A percentile compares a stretch with the other conserved stretches of the same genome.
These are phyloP conservation scores for Xylogone sp. DNA, from an alignment of 2,329 filamentous ascomycete genomes.

Conservation along the genomic window DNA sequence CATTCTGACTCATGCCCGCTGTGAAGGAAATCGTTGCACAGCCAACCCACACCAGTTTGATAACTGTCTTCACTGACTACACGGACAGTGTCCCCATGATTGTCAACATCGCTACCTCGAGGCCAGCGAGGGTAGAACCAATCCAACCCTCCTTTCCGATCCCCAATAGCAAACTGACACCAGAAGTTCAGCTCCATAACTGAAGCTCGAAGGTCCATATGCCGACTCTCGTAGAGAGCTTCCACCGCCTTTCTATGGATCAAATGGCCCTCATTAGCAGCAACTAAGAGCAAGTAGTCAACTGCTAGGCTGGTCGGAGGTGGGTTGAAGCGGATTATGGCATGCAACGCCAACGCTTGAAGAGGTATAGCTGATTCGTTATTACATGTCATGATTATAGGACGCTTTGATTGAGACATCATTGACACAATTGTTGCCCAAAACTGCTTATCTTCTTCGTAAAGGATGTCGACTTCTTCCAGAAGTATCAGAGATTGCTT, in stretches of 20 bases:
- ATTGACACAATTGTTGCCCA: constrained; percentile 79
- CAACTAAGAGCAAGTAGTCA: constrained; percentile 77
- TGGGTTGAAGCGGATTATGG: constrained; percentile 71
- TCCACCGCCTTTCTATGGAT: constrained; percentile 64
- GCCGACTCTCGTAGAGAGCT: constrained; percentile 65
- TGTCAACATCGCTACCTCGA: constrained; percentile 64
- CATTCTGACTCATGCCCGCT: constrained; percentile 47
- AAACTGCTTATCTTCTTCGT: constrained; percentile 93
- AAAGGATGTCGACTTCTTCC: constrained; percentile 90
- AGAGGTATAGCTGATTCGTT: constrained; percentile 80
- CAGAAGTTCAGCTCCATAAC: constrained; percentile 88
- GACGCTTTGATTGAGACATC: constrained; percentile 79
- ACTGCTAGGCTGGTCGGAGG: constrained; percentile 65
- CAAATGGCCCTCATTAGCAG: constrained; percentile 85
- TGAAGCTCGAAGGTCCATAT: constrained; percentile 72
- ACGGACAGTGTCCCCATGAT: constrained; percentile 63
- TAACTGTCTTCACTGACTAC: constrained; percentile 83
- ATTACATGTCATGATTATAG: constrained; percentile 94
- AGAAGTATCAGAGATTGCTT: constrained; percentile 93
- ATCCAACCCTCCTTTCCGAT: constrained; percentile 79
- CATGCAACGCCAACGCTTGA: constrained; percentile 72
- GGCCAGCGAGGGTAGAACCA: constrained; percentile 86
- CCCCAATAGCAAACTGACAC: constrained; percentile 95
- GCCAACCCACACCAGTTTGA: constrained; percentile 70
- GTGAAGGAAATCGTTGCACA: constrained; percentile 56